Percentiles rank a stretch among this genome's conserved stretches.
Conservation (phyloP, 73 alveolate genomes). For the Paramecium sexaurelia region DNA sequence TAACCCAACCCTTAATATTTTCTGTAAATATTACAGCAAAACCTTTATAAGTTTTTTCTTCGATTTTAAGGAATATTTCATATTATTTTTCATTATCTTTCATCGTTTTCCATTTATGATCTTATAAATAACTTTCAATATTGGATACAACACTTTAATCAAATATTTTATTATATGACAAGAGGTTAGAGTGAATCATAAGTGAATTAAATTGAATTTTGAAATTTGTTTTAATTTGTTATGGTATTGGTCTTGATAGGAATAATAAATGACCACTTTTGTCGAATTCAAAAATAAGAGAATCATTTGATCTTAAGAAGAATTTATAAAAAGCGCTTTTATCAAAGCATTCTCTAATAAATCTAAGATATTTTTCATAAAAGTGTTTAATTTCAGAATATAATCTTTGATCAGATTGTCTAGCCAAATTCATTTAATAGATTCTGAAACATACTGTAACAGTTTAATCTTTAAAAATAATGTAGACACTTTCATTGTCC, state of each 20-base stretch:
- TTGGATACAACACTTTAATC: not conserved
- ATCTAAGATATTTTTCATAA: conserved; percentile 37
- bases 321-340: conserved; percentile 50
- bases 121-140: conserved; percentile 40
- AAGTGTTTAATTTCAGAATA: not conserved
- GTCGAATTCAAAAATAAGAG: conserved; percentile 51
- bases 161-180: conserved; percentile 40
- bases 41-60: conserved; percentile 48
- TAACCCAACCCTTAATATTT: conserved; percentile 35
- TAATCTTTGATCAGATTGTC: conserved; percentile 19
- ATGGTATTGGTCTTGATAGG: conserved; percentile 37
- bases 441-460: not conserved
- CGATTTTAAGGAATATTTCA: conserved; percentile 41
- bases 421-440: not conserved
- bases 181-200: not conserved
- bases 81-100: conserved; percentile 35
- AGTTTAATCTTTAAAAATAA: not conserved
- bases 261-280: conserved; percentile 50
- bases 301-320: conserved; percentile 55
- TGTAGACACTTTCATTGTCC: not conserved
- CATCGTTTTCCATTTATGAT: conserved; percentile 41
- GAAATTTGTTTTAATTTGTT: not conserved
- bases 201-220: conserved; percentile 21
- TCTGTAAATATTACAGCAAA: conserved; percentile 47
- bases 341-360: conserved; percentile 45